Evolutionary conservation across 2,329 filamentous ascomycete species (phyloP).

Genomic region (Hypoxylon sp.): DNA sequence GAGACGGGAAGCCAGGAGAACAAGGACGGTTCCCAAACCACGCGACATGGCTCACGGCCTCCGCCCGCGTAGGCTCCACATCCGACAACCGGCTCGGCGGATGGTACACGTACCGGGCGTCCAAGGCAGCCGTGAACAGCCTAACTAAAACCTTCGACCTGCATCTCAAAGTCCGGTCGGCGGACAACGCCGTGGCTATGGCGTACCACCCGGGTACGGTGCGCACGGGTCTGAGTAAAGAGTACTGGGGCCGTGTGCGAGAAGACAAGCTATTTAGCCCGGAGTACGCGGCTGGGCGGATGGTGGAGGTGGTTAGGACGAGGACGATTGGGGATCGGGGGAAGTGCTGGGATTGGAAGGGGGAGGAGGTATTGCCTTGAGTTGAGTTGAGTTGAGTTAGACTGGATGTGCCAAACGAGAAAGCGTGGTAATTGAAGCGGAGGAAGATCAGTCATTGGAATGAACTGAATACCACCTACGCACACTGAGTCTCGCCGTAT

Average conservation of each 20-base stretch:
- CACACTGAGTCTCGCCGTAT: background rate
- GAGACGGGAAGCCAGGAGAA: too few relatives aligned
- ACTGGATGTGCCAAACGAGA: background rate
- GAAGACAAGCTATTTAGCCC: constrained; percentile 75
- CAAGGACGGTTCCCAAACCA: constrained; percentile 50
- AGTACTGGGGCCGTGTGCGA: constrained; percentile 78
- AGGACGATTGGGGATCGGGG: constrained; percentile 69
- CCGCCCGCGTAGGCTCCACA: constrained; percentile 82
- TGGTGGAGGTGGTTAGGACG: constrained; percentile 71
- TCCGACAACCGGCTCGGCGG: constrained; percentile 81
- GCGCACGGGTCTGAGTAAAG: constrained; percentile 78
- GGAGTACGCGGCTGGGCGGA: constrained; percentile 75
- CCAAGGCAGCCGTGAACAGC: constrained; percentile 81
- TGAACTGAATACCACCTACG: background rate
- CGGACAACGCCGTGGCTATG: constrained; percentile 75
- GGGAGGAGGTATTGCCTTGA: constrained; percentile 73
- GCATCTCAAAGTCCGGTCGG: constrained; percentile 70
- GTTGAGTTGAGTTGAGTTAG: background rate
- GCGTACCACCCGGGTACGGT: constrained; percentile 87
- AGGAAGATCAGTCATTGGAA: too few relatives aligned
- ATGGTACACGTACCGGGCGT: constrained; percentile 86
- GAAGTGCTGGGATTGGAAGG: constrained; percentile 78
- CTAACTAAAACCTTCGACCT: constrained; percentile 80
- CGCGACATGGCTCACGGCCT: constrained; percentile 81
- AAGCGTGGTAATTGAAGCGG: too few relatives aligned